Evolutionary conservation across 2,329 filamentous ascomycete species (phyloP), one percentile per base, ranked within the genome.

Genomic region (Nothophoma quercina): DNA sequence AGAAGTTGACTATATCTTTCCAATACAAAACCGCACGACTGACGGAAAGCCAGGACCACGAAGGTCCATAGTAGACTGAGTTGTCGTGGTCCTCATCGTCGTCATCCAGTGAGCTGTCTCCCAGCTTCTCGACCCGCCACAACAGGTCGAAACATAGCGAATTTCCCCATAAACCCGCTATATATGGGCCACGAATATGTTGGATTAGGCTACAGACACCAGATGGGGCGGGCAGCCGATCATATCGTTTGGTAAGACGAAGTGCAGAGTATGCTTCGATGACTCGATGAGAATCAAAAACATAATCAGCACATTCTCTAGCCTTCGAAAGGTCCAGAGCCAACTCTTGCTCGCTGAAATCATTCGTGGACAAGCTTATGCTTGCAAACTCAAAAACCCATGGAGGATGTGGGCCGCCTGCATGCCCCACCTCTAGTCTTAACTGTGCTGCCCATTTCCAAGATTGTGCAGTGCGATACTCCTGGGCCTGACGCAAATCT

Each of bases 1-100:
- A 21, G 30, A 56, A 61, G 15, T 58, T 57, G 19, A 44, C 9
- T 9, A 59, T 56, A 25, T 64, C 55, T 5, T 9, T 7, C 56
- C 59, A 62, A 13, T 62, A 64, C 4, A 10, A 36, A 8, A 64
- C 53, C 0, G 50, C 30, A 13, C 43, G 41, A 8, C 40, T 15
- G n/a, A 46, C 42, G 18, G 61, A 53, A 2, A 56, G 28, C 62
- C 58, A 64, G 2, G 59, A 64, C 59, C 62, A 63, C 2, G 58
- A 59, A 7, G 58, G 59, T 7, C 46, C 51, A 21, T 43, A 44
- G 18, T 56, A 58, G 15, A n/a, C n/a, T n/a, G n/a, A n/a, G n/a
- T n/a, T n/a, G n/a, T n/a, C n/a, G n/a, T n/a, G n/a, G n/a, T n/a
- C n/a, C n/a, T n/a, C n/a, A n/a, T n/a, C n/a, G n/a, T 35, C 30